These are phyloP conservation scores for Spathaspora boniae DNA, from an alignment of 805 yeast species.

Conservation along the genomic window DNA sequence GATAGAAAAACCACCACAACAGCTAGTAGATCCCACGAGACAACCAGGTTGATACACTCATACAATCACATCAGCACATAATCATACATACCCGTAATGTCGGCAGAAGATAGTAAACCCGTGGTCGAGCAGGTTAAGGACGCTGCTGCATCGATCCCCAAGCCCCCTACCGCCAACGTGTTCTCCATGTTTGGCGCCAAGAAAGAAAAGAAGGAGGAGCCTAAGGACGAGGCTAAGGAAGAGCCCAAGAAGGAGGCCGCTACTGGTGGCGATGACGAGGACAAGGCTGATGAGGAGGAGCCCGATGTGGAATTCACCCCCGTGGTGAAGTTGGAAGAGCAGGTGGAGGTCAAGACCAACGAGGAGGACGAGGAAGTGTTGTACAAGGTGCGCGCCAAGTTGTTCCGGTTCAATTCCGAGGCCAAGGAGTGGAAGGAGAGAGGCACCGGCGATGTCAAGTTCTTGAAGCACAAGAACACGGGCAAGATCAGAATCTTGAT, in stretches of 20 bases:
- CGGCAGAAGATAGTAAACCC: constrained; percentile 16
- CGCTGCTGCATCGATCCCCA: constrained; percentile 31
- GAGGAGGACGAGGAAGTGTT: constrained; percentile 31
- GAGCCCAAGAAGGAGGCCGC: constrained; percentile 30
- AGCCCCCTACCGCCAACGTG: constrained; percentile 77
- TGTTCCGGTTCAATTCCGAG: constrained; percentile 85
- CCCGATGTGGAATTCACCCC: constrained; percentile 96
- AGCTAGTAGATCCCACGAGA: neutral
- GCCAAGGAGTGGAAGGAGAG: constrained; percentile 97
- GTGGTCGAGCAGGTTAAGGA: constrained; percentile 14
- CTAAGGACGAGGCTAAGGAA: constrained; percentile 23
- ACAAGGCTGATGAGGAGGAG: constrained; percentile 58
- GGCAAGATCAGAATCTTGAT: constrained; percentile 86
- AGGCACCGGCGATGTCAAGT: constrained; percentile 98
- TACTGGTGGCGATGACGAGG: constrained; percentile 40
- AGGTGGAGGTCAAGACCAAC: constrained; percentile 91
- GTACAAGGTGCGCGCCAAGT: constrained; percentile 84
- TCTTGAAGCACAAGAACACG: constrained; percentile 81
- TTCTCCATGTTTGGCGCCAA: constrained; percentile 96
- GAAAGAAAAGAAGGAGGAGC: constrained; percentile 58
- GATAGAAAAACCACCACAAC: neutral
- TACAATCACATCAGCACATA: neutral
- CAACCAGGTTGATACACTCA: neutral
- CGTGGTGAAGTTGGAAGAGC: constrained; percentile 86
- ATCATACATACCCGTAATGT: constrained; percentile 10